Percentiles rank a stretch among this genome's conserved stretches.
These are phyloP conservation scores for Myrica gale DNA, from an alignment of 306 rosid genomes.

Conservation along the genomic window DNA sequence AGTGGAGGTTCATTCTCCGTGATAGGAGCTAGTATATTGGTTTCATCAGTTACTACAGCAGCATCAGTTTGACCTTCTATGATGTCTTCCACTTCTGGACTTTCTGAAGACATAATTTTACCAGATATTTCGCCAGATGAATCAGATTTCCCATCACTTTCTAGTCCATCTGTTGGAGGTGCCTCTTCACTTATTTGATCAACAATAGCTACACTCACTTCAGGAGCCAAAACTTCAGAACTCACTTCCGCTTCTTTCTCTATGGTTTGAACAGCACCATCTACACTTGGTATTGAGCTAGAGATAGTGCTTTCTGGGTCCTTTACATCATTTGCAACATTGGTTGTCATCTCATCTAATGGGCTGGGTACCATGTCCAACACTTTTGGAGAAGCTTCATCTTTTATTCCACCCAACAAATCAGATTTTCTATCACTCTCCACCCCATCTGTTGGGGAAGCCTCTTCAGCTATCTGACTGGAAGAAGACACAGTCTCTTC, in stretches of 20 bases:
- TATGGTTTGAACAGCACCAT: slow-evolving; percentile 23
- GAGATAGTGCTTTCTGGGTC: slow-evolving; percentile 25
- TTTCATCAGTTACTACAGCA: slow-evolving; percentile 38
- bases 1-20: slow-evolving; percentile 39
- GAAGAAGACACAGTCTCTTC: neutral
- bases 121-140: slow-evolving; percentile 37
- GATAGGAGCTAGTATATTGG: slow-evolving; percentile 32
- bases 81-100: slow-evolving; percentile 30
- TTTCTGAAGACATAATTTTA: slow-evolving; percentile 32
- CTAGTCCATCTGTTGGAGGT: slow-evolving; percentile 33
- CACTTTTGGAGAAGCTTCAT: slow-evolving; percentile 30
- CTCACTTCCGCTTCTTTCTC: slow-evolving; percentile 43
- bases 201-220: slow-evolving; percentile 29
- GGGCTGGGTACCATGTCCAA: slow-evolving; percentile 35
- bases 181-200: slow-evolving; percentile 37
- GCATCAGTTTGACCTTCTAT: slow-evolving; percentile 39
- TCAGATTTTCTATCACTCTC: slow-evolving; percentile 3
- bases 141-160: slow-evolving; percentile 35
- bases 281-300: slow-evolving; percentile 26
- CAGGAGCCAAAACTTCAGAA: slow-evolving; percentile 44
- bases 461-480: neutral
- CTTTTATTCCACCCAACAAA: slow-evolving; percentile 30
- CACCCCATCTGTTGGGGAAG: neutral
- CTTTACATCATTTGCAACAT: slow-evolving; percentile 35
- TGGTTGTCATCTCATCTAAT: slow-evolving; percentile 32